Base-by-base conservation (phyloP, 176 grass and related monocot species). In the Olyra latifolia region DNA sequence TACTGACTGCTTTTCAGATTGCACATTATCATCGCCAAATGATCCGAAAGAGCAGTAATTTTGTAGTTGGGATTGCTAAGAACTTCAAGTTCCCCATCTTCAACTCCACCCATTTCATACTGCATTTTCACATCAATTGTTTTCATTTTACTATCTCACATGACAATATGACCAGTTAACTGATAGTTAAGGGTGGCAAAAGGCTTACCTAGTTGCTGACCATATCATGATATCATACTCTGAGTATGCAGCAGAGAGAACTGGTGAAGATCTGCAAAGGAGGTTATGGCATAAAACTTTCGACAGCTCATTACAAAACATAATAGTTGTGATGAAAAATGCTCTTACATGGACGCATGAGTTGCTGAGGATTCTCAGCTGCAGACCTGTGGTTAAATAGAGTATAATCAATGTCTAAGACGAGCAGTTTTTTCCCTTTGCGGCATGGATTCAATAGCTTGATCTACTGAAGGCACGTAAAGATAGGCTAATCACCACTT, bases 151-250 rank as follows among this genome's bases (percentile, higher is more conserved):
- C n/a, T n/a, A n/a, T n/a, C n/a, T n/a, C n/a, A n/a, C n/a, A n/a
- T n/a, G n/a, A n/a, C n/a, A n/a, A n/a, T n/a, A n/a, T n/a, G n/a
- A n/a, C 32, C 49, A 40, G 14, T 69, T 47, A 74, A 61, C 16
- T 58, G 8, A 60, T 55, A 65, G 8, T 59, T 23, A 29, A 84
- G 20, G n/a, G 32, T 49, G 11, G 16, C 38, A 73, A 84, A 53
- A 77, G 2, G 24, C 76, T 87, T 75, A 94, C 95, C 92, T 80
- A 74, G 95, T 97, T 73, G 95, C 95, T 48, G 95, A 97, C 95
- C 95, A 94, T 89, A 97, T 97, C 30, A 97, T 97, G 57, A 97
- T 97, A 69, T 97, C 95, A 83, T 97, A 97, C 16, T 85, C 86
- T 66, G 95, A 70, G 77, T 97, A 97, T 67, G 81, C 89, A 83